Conservation (phyloP, 2,329 filamentous ascomycete genomes). For the Teratosphaeria gauchensis region DNA sequence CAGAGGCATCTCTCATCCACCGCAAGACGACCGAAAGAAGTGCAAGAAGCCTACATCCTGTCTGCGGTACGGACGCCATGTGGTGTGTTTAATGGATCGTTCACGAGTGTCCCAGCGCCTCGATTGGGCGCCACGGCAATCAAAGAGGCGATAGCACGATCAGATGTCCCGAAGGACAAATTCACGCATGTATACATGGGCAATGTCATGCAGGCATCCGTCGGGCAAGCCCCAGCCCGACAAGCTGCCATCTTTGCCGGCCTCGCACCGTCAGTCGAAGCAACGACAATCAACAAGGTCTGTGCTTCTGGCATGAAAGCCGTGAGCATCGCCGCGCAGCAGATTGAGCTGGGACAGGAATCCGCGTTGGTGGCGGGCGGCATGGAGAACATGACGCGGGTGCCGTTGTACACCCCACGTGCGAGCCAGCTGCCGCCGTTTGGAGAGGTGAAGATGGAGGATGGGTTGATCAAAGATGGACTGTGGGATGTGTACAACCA, state of each 20-base stretch:
- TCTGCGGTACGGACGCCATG: conserved; percentile 84
- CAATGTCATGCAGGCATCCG: conserved; percentile 74
- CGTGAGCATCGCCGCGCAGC: conserved; percentile 80
- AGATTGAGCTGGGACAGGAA: conserved; percentile 82
- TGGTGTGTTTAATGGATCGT: conserved; percentile 93
- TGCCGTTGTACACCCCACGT: conserved; percentile 81
- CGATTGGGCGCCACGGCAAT: conserved; percentile 84
- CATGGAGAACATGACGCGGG: conserved; percentile 96
- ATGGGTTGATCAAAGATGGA: conserved; percentile 89
- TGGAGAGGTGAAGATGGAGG: conserved; percentile 77
- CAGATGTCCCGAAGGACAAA: conserved; percentile 66
- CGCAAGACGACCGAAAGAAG: conserved; percentile 47
- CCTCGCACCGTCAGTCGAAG: conserved; percentile 69
- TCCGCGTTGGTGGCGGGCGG: conserved; percentile 87
- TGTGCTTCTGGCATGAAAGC: conserved; percentile 93
- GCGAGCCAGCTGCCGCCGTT: conserved; percentile 76
- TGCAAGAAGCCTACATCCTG: conserved; percentile 88
- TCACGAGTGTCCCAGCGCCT: conserved; percentile 73
- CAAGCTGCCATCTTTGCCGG: conserved; percentile 87
- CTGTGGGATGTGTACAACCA: conserved; percentile 94
- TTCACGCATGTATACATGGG: conserved; percentile 96
- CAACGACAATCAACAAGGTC: conserved; percentile 94
- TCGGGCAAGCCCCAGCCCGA: conserved; percentile 84
- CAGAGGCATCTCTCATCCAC: conserved; percentile 41
- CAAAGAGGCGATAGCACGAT: conserved; percentile 80